Percentiles rank a stretch among this genome's conserved stretches.
Evolutionary conservation across 768 basidiomycete genomes (phyloP).

Genomic region (Pleurotus citrinopileatus): DNA sequence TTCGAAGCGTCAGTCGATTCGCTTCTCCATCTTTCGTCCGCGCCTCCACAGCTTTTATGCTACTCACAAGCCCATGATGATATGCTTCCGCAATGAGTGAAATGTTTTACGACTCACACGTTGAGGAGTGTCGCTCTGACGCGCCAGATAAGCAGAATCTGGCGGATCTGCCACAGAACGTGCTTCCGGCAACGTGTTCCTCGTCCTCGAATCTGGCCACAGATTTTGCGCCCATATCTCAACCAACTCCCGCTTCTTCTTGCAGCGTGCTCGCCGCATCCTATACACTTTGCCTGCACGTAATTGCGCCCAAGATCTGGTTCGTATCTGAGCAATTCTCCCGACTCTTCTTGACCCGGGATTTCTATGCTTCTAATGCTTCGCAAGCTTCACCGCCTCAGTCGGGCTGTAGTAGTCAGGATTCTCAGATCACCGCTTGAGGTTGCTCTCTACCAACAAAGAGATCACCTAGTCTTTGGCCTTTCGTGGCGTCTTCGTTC

Average conservation of each 20-base stretch:
- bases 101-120: no score
- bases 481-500: no score
- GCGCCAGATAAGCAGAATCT: not conserved
- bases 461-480: no score
- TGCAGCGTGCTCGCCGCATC: not conserved
- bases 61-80: no score
- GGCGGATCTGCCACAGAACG: not conserved
- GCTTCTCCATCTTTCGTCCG: not conserved
- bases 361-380: not conserved
- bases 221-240: not conserved
- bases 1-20: not conserved
- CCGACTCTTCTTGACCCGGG: not conserved
- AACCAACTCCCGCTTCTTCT: not conserved
- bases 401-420: not conserved
- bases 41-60: not conserved
- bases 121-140: no score
- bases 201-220: not conserved
- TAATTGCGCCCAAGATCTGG: not conserved
- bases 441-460: not conserved
- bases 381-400: not conserved
- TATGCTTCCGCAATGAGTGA: no score
- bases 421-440: not conserved
- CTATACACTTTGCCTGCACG: not conserved
- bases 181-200: not conserved
- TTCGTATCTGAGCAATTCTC: not conserved